Percentiles rank a stretch among this genome's conserved stretches.
Evolutionary conservation across 306 rosid genomes (phyloP).

Genomic region (Hippophae gyantsensis): DNA sequence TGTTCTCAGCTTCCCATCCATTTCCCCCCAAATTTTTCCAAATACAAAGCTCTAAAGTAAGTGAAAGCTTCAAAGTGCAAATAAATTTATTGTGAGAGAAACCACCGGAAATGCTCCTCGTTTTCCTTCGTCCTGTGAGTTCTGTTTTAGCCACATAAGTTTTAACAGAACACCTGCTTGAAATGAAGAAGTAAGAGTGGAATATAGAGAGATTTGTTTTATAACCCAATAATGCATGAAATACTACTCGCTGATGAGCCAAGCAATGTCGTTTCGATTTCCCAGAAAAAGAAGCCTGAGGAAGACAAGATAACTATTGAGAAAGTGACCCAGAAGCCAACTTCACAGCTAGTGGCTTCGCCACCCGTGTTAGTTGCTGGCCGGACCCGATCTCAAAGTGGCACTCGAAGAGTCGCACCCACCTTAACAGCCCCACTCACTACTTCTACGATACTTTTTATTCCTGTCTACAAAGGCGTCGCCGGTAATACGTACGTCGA

Average conservation of each 20-base stretch:
- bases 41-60: conserved; percentile 35
- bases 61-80: neutral
- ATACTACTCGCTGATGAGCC: conserved; percentile 30
- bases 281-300: conserved; percentile 45
- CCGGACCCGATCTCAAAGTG: conserved; percentile 54
- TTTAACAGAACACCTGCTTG: no score
- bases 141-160: neutral
- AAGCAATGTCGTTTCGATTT: conserved; percentile 17
- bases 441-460: neutral
- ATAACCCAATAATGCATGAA: conserved; percentile 62
- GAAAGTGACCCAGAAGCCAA: conserved; percentile 8
- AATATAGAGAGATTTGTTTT: conserved; percentile 16
- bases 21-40: conserved; percentile 9
- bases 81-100: conserved; percentile 12
- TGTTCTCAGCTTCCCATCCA: conserved; percentile 35
- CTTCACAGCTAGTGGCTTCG: conserved; percentile 14
- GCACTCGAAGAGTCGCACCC: conserved; percentile 61
- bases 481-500: conserved; percentile 19
- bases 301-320: conserved; percentile 17
- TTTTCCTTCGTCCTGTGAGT: conserved; percentile 22
- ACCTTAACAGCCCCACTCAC: conserved; percentile 21
- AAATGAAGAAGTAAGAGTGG: conserved; percentile 4
- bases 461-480: neutral
- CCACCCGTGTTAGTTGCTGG: conserved; percentile 27
- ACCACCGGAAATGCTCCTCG: conserved; percentile 16